Evolutionary conservation across 805 yeast species (phyloP).

Genomic region (Candida sphagnicola): DNA sequence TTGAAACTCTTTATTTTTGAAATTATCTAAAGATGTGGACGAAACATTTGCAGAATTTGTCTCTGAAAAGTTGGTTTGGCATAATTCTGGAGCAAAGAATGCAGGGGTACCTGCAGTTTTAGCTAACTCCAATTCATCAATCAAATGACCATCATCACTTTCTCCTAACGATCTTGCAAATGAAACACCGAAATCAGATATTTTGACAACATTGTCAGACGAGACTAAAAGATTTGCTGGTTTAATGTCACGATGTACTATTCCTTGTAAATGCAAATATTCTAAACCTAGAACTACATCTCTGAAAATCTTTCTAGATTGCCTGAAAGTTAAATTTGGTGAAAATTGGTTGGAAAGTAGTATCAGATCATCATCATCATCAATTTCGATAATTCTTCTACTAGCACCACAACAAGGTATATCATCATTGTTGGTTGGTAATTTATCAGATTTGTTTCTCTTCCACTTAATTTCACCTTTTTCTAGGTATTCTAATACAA

Average conservation of each 20-base stretch:
- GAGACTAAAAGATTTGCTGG: constrained; percentile 86
- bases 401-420: constrained; percentile 30
- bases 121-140: constrained; percentile 73
- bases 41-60: constrained; percentile 38
- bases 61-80: constrained; percentile 51
- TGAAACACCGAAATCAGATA: constrained; percentile 96
- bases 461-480: constrained; percentile 90
- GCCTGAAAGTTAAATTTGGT: constrained; percentile 65
- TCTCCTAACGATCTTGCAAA: constrained; percentile 52
- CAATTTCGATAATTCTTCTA: constrained; percentile 3
- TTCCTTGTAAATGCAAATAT: constrained; percentile 84
- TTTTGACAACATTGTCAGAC: constrained; percentile 71
- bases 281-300: constrained; percentile 87
- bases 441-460: constrained; percentile 13
- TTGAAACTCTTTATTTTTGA: constrained; percentile 16
- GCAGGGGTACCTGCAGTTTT: constrained; percentile 99
- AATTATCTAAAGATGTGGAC: constrained; percentile 18
- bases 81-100: constrained; percentile 90
- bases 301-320: constrained; percentile 69
- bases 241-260: constrained; percentile 91
- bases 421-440: constrained; percentile 30
- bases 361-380: constrained; percentile 16
- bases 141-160: constrained; percentile 40
- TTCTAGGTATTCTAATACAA: constrained; percentile 86
- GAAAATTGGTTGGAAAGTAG: constrained; percentile 22